Evolutionary conservation across 2,329 filamentous ascomycete species (phyloP).

Genomic region (Fusarium gaditjirri): DNA sequence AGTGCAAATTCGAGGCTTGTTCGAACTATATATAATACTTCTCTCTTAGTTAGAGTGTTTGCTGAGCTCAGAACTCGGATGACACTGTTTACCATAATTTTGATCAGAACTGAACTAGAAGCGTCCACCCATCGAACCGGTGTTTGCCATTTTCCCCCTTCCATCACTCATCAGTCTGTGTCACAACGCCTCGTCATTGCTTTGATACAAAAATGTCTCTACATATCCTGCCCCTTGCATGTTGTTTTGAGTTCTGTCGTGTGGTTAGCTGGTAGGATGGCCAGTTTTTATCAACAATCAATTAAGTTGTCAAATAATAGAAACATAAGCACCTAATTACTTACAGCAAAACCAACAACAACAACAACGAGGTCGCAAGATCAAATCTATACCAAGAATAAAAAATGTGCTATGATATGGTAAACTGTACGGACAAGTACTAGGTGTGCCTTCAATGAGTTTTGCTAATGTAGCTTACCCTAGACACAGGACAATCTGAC

Average conservation of each 20-base stretch:
- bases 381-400: neutral
- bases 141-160: neutral
- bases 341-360: neutral
- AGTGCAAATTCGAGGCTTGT: too few relatives aligned
- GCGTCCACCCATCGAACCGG: too few relatives aligned
- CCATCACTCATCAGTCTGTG: neutral
- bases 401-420: neutral
- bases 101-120: neutral
- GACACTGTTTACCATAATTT: neutral
- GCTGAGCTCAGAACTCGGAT: neutral
- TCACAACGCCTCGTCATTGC: neutral
- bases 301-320: neutral
- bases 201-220: neutral
- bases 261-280: neutral
- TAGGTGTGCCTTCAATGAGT: neutral
- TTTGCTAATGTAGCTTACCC: neutral
- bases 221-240: slow-evolving; percentile 10
- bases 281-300: neutral
- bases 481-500: neutral
- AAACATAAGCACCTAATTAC: neutral
- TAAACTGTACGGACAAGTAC: neutral
- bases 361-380: neutral
- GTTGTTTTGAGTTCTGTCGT: neutral
- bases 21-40: neutral
- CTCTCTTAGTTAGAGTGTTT: neutral